Evolutionary conservation across 208 protist genomes (phyloP).

Genomic region (Leishmania arabica): DNA sequence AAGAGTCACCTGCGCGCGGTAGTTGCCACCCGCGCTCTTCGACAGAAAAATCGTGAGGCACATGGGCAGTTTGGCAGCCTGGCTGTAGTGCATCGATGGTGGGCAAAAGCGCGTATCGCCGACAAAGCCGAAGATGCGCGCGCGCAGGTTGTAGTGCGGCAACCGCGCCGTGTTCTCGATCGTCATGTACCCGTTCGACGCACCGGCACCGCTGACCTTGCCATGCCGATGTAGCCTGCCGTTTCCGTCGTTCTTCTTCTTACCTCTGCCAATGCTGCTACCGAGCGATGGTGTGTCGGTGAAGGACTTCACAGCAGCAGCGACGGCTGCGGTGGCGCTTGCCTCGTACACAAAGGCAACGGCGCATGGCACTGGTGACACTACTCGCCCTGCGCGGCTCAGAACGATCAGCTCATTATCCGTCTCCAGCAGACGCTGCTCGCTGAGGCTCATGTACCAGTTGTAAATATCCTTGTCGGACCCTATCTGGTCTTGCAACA

Average conservation of each 20-base stretch:
- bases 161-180: conserved; percentile 47
- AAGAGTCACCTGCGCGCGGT: conserved; percentile 46
- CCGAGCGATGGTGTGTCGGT: background rate
- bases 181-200: conserved; percentile 32
- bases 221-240: conserved; percentile 12
- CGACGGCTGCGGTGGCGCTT: background rate
- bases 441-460: conserved; percentile 63
- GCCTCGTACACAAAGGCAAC: conserved; percentile 62
- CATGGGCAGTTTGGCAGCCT: conserved; percentile 38
- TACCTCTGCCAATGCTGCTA: conserved; percentile 1
- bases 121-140: conserved; percentile 66
- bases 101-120: conserved; percentile 57
- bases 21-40: conserved; percentile 59
- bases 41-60: conserved; percentile 55
- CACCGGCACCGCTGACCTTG: conserved; percentile 4
- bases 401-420: conserved; percentile 60
- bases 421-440: conserved; percentile 61
- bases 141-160: conserved; percentile 37
- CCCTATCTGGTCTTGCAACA: conserved; percentile 20
- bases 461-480: conserved; percentile 57
- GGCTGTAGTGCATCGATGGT: conserved; percentile 31
- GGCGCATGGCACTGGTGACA: conserved; percentile 61
- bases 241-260: conserved; percentile 1
- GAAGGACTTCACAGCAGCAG: background rate
- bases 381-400: conserved; percentile 47